Evolutionary conservation across 169 alveolate species (phyloP), one percentile per base, ranked within the genome.

Genomic region (Plasmodium vivax): DNA sequence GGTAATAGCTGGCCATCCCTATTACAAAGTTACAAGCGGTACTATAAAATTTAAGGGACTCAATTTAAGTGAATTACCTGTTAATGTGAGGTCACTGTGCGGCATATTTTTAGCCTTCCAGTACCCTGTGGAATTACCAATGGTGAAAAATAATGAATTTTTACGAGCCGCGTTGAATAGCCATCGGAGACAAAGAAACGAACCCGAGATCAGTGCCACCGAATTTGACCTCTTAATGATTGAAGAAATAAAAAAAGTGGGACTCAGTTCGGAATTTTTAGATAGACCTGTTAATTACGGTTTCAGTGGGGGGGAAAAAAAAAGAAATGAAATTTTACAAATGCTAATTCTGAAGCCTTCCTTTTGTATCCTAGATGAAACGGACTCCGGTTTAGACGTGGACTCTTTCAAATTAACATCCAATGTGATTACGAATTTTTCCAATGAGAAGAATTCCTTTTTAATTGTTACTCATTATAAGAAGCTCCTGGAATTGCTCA

Each of bases 271-370:
- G n/a, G 87, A 92, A 23, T 96, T 96, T 73, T 58, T 96, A 75
- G 96, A 92, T 43, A 82, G 97, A 68, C 96, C 96, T 36, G 84
- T 96, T 92, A 96, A 96, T 84, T 93, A 93, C 79, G 97, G 97
- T 16, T 96, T 96, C 80, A 88, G 96, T 75, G 97, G 97, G 10
- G 97, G 97, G 2, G 97, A 96, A 71, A 96, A 96, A 92, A 96
- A 96, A 87, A 82, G 97, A 51, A 91, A 96, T 95, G 97, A 96
- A 74, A 82, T 96, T 68, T 84, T 96, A 82, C 97, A 95, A 92
- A 92, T 95, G 96, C 41, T 95, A 43, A 84, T 93, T 45, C 85
- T 95, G 54, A 80, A 92, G 41, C 97, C 97, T 34, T 71, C 93
- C 23, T 94, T 96, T 71, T 92, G 93, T 84, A 77, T 96, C 82